These are phyloP conservation scores for Centrapalus pauciflorus DNA, from an alignment of 129 eudicot species.

Conservation along the genomic window DNA sequence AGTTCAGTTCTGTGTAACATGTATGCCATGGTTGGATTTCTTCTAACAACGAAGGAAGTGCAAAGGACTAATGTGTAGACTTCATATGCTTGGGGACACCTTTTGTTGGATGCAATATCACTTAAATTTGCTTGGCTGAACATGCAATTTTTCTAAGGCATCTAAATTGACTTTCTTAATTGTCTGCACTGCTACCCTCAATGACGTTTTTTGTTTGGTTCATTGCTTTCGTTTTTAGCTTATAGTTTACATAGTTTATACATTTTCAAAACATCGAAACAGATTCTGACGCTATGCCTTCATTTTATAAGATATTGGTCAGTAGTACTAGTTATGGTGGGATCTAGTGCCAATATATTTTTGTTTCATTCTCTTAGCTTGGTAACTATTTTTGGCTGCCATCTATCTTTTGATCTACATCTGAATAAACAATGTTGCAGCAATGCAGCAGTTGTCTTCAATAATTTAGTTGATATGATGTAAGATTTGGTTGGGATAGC, in stretches of 20 bases:
- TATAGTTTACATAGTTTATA: neutral
- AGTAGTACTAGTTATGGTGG: constrained; percentile 9
- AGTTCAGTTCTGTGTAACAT: constrained; percentile 2
- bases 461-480: neutral
- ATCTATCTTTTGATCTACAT: constrained; percentile 4
- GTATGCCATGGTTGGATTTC: constrained; percentile 10
- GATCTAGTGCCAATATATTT: neutral
- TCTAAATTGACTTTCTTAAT: neutral
- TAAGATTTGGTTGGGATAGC: neutral
- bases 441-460: neutral
- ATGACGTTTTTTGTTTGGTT: neutral
- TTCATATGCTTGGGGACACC: constrained; percentile 8
- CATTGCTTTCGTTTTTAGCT: neutral
- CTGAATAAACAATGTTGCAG: neutral
- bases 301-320: constrained; percentile 1
- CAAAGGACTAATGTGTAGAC: neutral
- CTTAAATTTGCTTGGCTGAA: constrained; percentile 3
- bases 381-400: neutral
- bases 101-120: neutral
- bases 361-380: constrained; percentile 3
- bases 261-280: neutral
- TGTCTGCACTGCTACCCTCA: constrained; percentile 1
- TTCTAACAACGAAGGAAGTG: neutral
- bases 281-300: neutral
- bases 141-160: neutral